Percentiles rank a stretch among this genome's conserved stretches.
Conservation (phyloP, 306 rosid genomes). For the Arachis stenosperma region DNA sequence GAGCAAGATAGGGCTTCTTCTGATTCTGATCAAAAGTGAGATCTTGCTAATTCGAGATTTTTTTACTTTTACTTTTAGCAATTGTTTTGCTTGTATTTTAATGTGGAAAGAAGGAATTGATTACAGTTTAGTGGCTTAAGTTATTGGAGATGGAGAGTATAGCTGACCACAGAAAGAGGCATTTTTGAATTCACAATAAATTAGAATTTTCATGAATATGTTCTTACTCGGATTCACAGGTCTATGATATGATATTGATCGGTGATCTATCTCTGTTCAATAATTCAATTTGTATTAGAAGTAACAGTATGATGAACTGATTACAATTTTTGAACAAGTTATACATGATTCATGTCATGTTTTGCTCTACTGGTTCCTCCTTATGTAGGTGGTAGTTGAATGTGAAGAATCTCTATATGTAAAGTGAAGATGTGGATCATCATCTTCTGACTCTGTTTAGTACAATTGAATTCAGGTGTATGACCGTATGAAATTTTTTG, state of each 20-base stretch:
- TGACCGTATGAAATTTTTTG: not conserved
- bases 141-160: not conserved
- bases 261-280: not conserved
- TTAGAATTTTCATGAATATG: conserved; percentile 26
- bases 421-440: not conserved
- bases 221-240: conserved; percentile 18
- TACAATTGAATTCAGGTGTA: not conserved
- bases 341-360: too few species aligned
- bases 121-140: not conserved
- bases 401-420: conserved; percentile 15
- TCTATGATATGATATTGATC: not conserved
- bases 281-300: not conserved
- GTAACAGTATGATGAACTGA: too few species aligned
- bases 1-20: not conserved
- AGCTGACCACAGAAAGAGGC: conserved; percentile 3
- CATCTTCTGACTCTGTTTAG: not conserved
- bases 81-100: not conserved
- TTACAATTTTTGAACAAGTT: too few species aligned
- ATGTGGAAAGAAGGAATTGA: not conserved
- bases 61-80: not conserved
- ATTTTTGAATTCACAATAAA: conserved; percentile 36
- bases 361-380: conserved; percentile 10
- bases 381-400: not conserved
- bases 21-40: conserved; percentile 29
- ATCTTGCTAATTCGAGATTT: not conserved